Conservation (phyloP, 495 filamentous ascomycete genomes). For the Jackrogersella multiformis region DNA sequence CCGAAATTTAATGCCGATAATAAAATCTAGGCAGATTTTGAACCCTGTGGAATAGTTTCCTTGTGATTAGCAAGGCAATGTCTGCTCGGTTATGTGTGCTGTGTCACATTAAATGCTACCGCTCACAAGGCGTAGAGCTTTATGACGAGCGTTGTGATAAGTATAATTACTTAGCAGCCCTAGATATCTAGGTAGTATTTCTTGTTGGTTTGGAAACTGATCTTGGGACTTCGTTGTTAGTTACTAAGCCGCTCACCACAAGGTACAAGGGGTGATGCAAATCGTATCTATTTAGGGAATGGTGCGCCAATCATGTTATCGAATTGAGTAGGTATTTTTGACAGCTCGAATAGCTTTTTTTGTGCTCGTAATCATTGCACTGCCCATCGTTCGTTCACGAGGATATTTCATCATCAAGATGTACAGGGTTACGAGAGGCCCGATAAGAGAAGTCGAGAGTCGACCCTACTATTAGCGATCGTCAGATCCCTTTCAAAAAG, state of each 20-base stretch:
- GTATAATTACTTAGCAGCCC: not conserved
- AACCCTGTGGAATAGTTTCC: not conserved
- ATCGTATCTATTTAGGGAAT: constrained; percentile 7
- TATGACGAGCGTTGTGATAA: constrained; percentile 2
- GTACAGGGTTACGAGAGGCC: constrained; percentile 1
- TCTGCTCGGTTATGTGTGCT: not conserved
- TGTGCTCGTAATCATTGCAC: constrained; percentile 4
- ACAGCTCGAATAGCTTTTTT: not conserved
- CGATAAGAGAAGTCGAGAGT: constrained; percentile 7
- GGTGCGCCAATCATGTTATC: not conserved
- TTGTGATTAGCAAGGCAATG: not conserved
- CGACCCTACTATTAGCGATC: constrained; percentile 1
- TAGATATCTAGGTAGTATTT: not conserved
- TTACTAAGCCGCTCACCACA: not conserved
- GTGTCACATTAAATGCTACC: constrained; percentile 3
- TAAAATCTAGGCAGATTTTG: not conserved
- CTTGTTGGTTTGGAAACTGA: not conserved
- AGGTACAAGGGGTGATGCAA: not conserved
- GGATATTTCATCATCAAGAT: not conserved
- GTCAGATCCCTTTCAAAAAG: constrained; percentile 5
- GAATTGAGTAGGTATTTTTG: not conserved
- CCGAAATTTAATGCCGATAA: not conserved
- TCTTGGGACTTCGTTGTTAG: not conserved
- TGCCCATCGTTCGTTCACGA: not conserved
- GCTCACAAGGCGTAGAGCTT: constrained; percentile 6